Evolutionary conservation across 2,329 filamentous ascomycete species (phyloP), one percentile per base, ranked within the genome.

Genomic region (Ascochyta rabiei): DNA sequence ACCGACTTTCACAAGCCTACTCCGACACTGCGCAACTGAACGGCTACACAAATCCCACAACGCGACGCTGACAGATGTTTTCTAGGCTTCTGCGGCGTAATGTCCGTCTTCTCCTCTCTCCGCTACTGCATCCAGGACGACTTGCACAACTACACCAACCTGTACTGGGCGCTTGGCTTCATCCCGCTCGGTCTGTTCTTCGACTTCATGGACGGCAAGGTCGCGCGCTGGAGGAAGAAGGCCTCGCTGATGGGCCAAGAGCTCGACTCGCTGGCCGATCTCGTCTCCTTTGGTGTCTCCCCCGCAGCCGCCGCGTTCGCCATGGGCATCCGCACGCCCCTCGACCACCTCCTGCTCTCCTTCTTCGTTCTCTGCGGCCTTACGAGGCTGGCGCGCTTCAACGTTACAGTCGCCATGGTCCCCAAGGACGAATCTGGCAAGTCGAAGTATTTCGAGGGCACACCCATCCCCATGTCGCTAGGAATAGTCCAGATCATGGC

Each of bases 221-320:
- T 99, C 51, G 95, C 95, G 60, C 84, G 95, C 62, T 98, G 95
- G 95, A 87, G 95, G 74, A 89, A 91, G 79, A 99, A 97, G 87
- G 95, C 91, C 69, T 96, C 90, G 68, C 82, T 99, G 73, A 98
- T 99, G 93, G 95, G 95, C 12, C 93, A 97, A 77, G 95, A 99
- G 77, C 81, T 99, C 51, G 95, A 99, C 76, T 98, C 93, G 6
- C 82, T 99, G 42, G 95, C 95, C 50, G 95, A 99, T 75, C 76
- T 99, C 81, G 92, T 99, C 70, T 97, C 95, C 15, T 99, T 99
- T 73, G 95, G 95, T 64, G 88, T 97, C 46, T 87, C 93, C 40
- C 93, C 95, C 26, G 93, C 95, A 40, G 87, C 87, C 43, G 88
- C 90, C 37, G 95, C 93, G 40, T 96, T 98, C 76, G 87, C 90